Evolutionary conservation across 345 rosid species (phyloP).

Genomic region (Brassica napus): Da-Ae NC_063440.1:11180501-11181000

Average conservation of each 20-base stretch:
- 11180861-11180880: neutral
- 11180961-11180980: slow-evolving; percentile 17
- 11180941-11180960: slow-evolving; percentile 33
- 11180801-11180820: slow-evolving; percentile 25
- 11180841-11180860: neutral
- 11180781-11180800: slow-evolving; percentile 20
- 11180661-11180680: neutral
- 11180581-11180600: too few species aligned
- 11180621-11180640: neutral
- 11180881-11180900: neutral
- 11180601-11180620: neutral
- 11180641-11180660: neutral
- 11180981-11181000: slow-evolving; percentile 33
- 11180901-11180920: neutral
- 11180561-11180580: too few species aligned
- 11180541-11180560: too few species aligned
- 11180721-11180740: neutral
- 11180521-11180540: too few species aligned
- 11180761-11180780: neutral
- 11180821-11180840: slow-evolving; percentile 3
- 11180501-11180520: too few species aligned
- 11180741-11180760: slow-evolving; percentile 15
- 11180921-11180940: slow-evolving; percentile 30
- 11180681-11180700: neutral
- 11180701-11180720: neutral